A percentile compares a stretch with the other conserved stretches of the same genome.
These are phyloP conservation scores for Byssoonygena ceratinophila DNA, from an alignment of 2,329 filamentous ascomycete species.

Conservation along the genomic window DNA sequence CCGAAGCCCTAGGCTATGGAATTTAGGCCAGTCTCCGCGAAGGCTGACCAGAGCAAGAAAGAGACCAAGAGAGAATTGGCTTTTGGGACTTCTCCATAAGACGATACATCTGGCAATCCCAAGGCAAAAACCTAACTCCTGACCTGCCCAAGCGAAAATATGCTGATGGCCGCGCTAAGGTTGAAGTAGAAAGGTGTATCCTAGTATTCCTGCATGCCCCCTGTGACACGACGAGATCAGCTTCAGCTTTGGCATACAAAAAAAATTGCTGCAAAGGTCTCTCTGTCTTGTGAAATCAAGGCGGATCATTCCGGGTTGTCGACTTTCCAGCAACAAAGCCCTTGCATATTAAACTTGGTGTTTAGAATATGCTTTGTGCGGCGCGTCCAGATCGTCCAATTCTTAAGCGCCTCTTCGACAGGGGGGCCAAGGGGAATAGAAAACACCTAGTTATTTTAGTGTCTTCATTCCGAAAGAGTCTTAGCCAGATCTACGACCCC, in stretches of 20 bases:
- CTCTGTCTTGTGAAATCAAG: neutral
- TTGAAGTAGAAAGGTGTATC: neutral
- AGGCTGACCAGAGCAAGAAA: neutral
- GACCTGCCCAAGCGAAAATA: neutral
- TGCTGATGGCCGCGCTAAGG: neutral
- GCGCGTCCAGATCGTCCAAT: slow-evolving; percentile 13
- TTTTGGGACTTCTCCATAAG: neutral
- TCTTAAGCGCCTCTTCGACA: slow-evolving; percentile 12
- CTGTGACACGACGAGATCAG: slow-evolving; percentile 6
- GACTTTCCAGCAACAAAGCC: slow-evolving; percentile 10
- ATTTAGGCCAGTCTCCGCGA: neutral
- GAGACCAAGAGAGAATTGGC: neutral
- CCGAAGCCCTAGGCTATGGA: slow-evolving; percentile 1
- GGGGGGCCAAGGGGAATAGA: neutral
- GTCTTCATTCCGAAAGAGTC: slow-evolving; percentile 5
- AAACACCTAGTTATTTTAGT: slow-evolving; percentile 7
- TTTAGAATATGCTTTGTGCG: slow-evolving; percentile 11
- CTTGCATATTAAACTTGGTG: slow-evolving; percentile 6
- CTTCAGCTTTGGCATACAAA: slow-evolving; percentile 1
- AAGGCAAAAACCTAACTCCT: neutral
- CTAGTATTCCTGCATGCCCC: slow-evolving; percentile 1
- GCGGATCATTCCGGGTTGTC: slow-evolving; percentile 4
- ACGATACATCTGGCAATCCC: neutral
- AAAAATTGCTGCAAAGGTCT: neutral
- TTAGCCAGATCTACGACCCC: slow-evolving; percentile 5